phyloP scores from a whole-genome alignment of 2,329 filamentous ascomycete genomes.

The Waltergamsia citrina region DNA sequence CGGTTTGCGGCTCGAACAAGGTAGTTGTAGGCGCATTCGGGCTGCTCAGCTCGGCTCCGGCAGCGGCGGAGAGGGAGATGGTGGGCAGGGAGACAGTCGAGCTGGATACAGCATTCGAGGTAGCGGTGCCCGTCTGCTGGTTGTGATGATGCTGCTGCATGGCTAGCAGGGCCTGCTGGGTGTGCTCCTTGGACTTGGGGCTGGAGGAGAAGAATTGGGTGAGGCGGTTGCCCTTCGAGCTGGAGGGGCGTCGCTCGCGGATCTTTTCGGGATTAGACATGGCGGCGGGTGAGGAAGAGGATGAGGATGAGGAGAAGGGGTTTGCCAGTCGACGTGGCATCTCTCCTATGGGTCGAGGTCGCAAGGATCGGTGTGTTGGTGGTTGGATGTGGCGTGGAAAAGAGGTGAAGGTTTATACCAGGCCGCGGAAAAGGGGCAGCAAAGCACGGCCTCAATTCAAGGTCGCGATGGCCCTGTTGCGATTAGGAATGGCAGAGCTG shows the following conservation, averaged over 20 bases:
- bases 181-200: conserved; percentile 63
- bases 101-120: conserved; percentile 53
- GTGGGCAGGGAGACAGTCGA: conserved; percentile 74
- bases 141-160: conserved; percentile 45
- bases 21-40: conserved; percentile 67
- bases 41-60: conserved; percentile 62
- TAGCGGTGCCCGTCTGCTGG: conserved; percentile 20
- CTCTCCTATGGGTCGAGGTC: no score
- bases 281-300: conserved; percentile 28
- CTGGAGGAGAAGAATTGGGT: conserved; percentile 76
- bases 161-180: conserved; percentile 58
- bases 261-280: conserved; percentile 37
- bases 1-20: conserved; percentile 79
- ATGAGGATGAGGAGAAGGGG: conserved; percentile 37
- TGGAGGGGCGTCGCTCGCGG: conserved; percentile 48
- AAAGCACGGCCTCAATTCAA: no score
- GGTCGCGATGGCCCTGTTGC: no score
- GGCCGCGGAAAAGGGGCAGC: no score
- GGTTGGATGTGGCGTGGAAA: no score
- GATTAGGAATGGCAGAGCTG: no score
- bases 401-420: not conserved
- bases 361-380: not conserved
- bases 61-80: conserved; percentile 84
- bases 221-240: conserved; percentile 66
- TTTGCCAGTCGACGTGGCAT: conserved; percentile 53